A percentile compares a stretch with the other conserved stretches of the same genome.
Conservation (phyloP, 1,284 basidiomycete species). For the Malassezia yamatoensis region DNA sequence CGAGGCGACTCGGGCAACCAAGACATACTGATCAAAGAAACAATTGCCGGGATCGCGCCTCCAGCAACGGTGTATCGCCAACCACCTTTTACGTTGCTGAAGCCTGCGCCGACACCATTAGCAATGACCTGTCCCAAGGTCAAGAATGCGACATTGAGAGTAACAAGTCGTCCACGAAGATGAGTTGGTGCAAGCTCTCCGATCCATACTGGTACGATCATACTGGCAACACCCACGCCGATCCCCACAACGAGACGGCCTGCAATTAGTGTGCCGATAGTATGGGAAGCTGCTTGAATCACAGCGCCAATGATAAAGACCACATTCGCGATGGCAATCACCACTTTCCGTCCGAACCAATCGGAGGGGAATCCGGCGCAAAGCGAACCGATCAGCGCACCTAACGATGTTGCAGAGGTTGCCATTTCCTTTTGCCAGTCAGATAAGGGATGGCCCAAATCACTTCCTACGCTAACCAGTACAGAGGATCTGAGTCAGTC, state of each 20-base stretch:
- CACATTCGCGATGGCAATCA: slow-evolving; percentile 21
- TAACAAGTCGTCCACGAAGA: slow-evolving; percentile 48
- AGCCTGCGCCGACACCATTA: slow-evolving; percentile 37
- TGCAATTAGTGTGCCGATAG: slow-evolving; percentile 45
- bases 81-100: slow-evolving; percentile 26
- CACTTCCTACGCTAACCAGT: slow-evolving; percentile 13
- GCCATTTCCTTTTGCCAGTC: slow-evolving; percentile 16
- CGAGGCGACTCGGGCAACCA: slow-evolving; percentile 48
- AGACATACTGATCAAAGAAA: slow-evolving; percentile 34
- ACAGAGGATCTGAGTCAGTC: slow-evolving; percentile 13
- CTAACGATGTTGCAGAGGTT: slow-evolving; percentile 18
- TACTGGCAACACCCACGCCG: slow-evolving; percentile 46
- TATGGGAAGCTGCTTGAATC: slow-evolving; percentile 46
- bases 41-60: slow-evolving; percentile 42
- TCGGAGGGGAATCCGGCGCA: slow-evolving; percentile 15
- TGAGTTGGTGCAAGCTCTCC: slow-evolving; percentile 48
- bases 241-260: slow-evolving; percentile 50
- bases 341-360: slow-evolving; percentile 15
- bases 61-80: slow-evolving; percentile 49
- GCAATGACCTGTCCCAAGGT: slow-evolving; percentile 49
- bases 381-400: slow-evolving; percentile 17
- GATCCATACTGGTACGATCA: slow-evolving; percentile 48
- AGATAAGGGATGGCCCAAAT: slow-evolving; percentile 10
- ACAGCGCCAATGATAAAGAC: slow-evolving; percentile 42
- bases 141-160: slow-evolving; percentile 46